These are phyloP conservation scores for Hyphodiscus hymeniophilus DNA, from an alignment of 495 filamentous ascomycete genomes.

Conservation along the genomic window DNA sequence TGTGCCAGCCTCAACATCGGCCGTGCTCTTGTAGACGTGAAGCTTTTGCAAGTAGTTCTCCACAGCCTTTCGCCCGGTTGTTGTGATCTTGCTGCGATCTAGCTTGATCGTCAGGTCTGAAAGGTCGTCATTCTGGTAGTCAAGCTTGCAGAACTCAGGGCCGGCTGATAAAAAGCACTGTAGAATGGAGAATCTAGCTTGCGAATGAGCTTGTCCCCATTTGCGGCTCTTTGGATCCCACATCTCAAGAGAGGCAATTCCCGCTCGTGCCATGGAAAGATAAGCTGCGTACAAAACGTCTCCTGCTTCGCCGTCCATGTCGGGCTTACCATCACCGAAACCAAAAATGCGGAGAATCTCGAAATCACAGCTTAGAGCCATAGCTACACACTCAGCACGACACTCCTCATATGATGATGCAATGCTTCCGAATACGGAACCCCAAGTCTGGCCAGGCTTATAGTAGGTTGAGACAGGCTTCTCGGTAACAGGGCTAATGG, in stretches of 20 bases:
- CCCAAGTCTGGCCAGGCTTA: slow-evolving; percentile 91
- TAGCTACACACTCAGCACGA: slow-evolving; percentile 77
- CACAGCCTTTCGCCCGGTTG: slow-evolving; percentile 58
- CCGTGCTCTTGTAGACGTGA: slow-evolving; percentile 87
- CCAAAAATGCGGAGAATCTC: slow-evolving; percentile 85
- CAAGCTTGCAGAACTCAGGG: slow-evolving; percentile 71
- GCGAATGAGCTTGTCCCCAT: slow-evolving; percentile 94
- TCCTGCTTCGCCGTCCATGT: slow-evolving; percentile 69
- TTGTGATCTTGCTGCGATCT: slow-evolving; percentile 76
- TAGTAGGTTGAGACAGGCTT: slow-evolving; percentile 81
- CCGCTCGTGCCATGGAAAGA: slow-evolving; percentile 86
- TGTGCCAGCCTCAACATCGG: slow-evolving; percentile 66
- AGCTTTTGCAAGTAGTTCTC: slow-evolving; percentile 85
- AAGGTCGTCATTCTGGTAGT: slow-evolving; percentile 65
- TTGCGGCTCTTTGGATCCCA: slow-evolving; percentile 82
- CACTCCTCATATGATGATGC: slow-evolving; percentile 77
- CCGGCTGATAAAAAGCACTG: slow-evolving; percentile 80
- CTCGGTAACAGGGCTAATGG: slow-evolving; percentile 66
- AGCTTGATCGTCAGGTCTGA: slow-evolving; percentile 72
- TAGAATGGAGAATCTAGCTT: slow-evolving; percentile 88
- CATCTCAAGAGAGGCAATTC: slow-evolving; percentile 74
- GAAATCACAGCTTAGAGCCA: slow-evolving; percentile 87
- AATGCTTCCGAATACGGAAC: slow-evolving; percentile 79
- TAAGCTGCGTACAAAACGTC: slow-evolving; percentile 82
- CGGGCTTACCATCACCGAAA: slow-evolving; percentile 62